These are phyloP conservation scores for Penicillium sp. DNA, from an alignment of 2,329 filamentous ascomycete genomes.

Conservation along the genomic window DNA sequence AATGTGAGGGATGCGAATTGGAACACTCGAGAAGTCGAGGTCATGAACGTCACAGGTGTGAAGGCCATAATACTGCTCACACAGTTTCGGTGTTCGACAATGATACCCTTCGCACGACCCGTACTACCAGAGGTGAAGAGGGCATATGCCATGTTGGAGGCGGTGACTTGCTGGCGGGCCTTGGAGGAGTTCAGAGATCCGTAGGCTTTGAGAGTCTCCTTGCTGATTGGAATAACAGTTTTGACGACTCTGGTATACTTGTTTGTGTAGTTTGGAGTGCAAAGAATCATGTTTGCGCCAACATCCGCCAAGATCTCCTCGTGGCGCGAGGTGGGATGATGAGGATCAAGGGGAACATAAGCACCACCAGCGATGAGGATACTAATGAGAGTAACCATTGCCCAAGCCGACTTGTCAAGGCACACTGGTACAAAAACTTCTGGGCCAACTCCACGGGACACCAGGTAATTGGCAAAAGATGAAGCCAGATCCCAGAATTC, in stretches of 20 bases:
- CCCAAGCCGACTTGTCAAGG: conserved; percentile 37
- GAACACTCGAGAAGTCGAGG: conserved; percentile 30
- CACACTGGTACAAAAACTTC: conserved; percentile 35
- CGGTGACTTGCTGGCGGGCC: conserved; percentile 5
- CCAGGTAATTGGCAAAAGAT: conserved; percentile 31
- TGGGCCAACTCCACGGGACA: conserved; percentile 32
- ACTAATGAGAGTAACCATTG: conserved; percentile 33
- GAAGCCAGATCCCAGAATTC: conserved; percentile 32
- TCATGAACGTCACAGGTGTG: conserved; percentile 26
- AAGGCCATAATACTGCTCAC: conserved; percentile 34
- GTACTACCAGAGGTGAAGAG: conserved; percentile 42
- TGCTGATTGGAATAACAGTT: conserved; percentile 34
- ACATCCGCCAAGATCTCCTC: conserved; percentile 34
- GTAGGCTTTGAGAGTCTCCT: conserved; percentile 31
- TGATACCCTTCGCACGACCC: conserved; percentile 39
- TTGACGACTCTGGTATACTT: conserved; percentile 31
- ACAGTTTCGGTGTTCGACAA: conserved; percentile 36
- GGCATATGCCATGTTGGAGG: conserved; percentile 34
- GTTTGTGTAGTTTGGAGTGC: conserved; percentile 31
- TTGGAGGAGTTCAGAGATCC: conserved; percentile 16
- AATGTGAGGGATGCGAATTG: conserved; percentile 51
- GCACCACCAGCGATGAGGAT: conserved; percentile 36
- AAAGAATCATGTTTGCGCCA: conserved; percentile 33
- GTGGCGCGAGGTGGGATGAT: conserved; percentile 35
- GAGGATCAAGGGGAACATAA: conserved; percentile 36